Evolutionary conservation across 2,329 filamentous ascomycete species (phyloP).

Genomic region (Sporothrix luriei): DNA sequence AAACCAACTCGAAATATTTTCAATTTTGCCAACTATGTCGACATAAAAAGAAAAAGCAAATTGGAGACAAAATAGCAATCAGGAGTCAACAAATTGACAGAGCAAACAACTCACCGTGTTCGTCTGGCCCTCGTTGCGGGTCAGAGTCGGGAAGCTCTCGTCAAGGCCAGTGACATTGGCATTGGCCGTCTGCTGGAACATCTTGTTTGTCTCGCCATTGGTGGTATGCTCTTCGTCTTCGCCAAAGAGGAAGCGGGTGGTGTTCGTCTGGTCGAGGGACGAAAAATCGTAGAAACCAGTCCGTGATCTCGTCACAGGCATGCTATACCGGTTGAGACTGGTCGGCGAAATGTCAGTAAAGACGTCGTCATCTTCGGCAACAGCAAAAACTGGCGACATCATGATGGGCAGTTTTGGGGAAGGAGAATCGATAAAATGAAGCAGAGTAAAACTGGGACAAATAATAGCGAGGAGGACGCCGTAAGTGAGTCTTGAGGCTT

Average conservation of each 20-base stretch:
- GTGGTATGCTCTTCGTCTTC: conserved; percentile 66
- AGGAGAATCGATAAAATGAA: background rate
- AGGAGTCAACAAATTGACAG: background rate
- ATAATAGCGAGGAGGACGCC: background rate
- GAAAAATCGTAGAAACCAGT: conserved; percentile 67
- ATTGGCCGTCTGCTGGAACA: conserved; percentile 69
- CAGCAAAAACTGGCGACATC: background rate
- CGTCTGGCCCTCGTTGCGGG: conserved; percentile 60
- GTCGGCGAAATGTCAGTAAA: conserved; percentile 29
- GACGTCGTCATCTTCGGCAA: conserved; percentile 12
- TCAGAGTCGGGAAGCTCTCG: conserved; percentile 84
- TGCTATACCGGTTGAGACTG: conserved; percentile 87
- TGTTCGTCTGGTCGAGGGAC: conserved; percentile 76
- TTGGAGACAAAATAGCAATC: background rate
- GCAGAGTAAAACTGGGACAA: background rate
- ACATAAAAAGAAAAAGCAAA: background rate
- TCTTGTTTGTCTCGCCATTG: conserved; percentile 68
- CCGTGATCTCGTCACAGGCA: conserved; percentile 78
- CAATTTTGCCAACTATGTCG: background rate
- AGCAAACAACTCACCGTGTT: conserved; percentile 47
- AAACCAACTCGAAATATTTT: background rate
- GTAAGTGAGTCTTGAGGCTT: background rate
- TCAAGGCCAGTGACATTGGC: conserved; percentile 47
- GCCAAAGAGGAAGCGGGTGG: conserved; percentile 81
- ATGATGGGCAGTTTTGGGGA: background rate